phyloP scores from a whole-genome alignment of 2,329 filamentous ascomycete genomes.

The Capronia americana region DNA sequence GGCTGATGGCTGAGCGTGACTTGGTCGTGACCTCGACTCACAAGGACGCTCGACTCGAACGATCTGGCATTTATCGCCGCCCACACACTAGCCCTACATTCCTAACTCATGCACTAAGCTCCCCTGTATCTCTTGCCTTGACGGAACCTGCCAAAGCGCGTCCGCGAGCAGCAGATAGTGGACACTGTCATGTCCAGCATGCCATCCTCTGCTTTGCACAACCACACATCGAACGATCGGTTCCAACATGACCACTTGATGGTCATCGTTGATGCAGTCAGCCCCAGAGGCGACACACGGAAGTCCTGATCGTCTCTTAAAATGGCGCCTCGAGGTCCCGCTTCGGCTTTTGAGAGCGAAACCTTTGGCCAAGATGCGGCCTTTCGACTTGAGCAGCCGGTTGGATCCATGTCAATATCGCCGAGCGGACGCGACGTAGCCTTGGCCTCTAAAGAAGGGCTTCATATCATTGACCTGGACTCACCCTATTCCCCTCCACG shows the following conservation, averaged over 20 bases:
- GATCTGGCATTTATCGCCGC: neutral
- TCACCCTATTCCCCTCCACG: conserved; percentile 86
- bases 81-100: neutral
- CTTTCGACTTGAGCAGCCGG: conserved; percentile 78
- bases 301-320: neutral
- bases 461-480: conserved; percentile 91
- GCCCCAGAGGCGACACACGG: neutral
- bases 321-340: conserved; percentile 48
- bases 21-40: too few relatives aligned
- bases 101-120: neutral
- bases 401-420: conserved; percentile 91
- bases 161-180: neutral
- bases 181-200: conserved; percentile 3
- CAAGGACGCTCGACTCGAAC: neutral
- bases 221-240: neutral
- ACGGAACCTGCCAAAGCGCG: neutral
- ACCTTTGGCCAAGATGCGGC: conserved; percentile 86
- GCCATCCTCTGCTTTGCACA: neutral
- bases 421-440: conserved; percentile 90
- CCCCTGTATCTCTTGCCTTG: neutral
- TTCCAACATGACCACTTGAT: neutral
- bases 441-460: conserved; percentile 83
- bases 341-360: conserved; percentile 77
- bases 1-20: too few relatives aligned
- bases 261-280: neutral